phyloP scores from a whole-genome alignment of 2,329 filamentous ascomycete species.

The Diaporthe ilicicola region DNA sequence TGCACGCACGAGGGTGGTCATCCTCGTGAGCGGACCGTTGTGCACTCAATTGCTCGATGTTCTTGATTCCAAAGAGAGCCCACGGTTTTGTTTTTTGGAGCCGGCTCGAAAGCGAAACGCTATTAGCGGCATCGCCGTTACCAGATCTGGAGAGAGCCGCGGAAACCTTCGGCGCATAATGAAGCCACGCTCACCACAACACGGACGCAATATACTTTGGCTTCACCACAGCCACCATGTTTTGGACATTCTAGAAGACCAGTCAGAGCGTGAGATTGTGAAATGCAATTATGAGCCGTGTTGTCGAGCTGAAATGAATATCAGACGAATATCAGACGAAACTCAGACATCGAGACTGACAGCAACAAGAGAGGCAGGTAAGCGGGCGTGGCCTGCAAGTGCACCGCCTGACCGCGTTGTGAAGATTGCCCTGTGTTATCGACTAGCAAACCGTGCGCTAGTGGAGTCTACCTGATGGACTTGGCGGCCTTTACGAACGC shows the following conservation, averaged over 20 bases:
- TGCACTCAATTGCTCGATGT: neutral
- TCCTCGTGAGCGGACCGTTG: neutral
- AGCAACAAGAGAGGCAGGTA: neutral
- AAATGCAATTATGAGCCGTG: neutral
- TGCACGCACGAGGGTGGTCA: neutral
- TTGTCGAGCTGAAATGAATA: neutral
- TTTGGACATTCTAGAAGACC: neutral
- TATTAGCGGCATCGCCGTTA: neutral
- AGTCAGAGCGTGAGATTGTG: neutral
- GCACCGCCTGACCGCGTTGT: no score
- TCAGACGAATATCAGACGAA: neutral
- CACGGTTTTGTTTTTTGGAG: neutral
- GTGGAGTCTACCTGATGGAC: slow-evolving; percentile 53
- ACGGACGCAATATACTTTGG: neutral
- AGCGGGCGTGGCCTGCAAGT: neutral
- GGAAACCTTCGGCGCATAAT: neutral
- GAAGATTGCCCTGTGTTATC: neutral
- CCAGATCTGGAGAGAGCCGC: neutral
- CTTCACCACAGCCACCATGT: neutral
- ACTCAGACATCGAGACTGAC: neutral
- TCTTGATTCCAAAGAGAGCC: neutral
- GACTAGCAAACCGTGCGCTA: neutral
- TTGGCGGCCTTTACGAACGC: slow-evolving; percentile 83
- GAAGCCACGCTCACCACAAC: neutral
- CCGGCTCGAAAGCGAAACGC: neutral